A percentile compares a stretch with the other conserved stretches of the same genome.
Conservation (phyloP, 176 grass and related monocot species). For the Guadua angustifolia region DNA sequence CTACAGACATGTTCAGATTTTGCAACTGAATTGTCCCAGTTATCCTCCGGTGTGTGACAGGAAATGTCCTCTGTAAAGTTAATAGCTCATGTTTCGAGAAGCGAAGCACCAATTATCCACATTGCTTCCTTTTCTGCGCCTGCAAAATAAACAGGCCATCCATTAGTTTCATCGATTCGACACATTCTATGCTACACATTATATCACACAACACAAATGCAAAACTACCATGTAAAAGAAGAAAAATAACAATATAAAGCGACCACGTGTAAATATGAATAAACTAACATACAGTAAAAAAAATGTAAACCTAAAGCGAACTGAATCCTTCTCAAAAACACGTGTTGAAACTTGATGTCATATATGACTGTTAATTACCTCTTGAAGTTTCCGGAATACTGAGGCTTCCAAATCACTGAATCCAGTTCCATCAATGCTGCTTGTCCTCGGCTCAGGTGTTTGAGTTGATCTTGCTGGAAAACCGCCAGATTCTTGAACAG, state of each 20-base stretch:
- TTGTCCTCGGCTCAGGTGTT: slow-evolving; percentile 49
- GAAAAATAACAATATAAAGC: neutral
- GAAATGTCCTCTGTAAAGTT: neutral
- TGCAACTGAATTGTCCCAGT: neutral
- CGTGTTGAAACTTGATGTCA: neutral
- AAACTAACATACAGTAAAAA: neutral
- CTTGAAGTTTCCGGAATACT: slow-evolving; percentile 84
- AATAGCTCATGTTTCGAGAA: slow-evolving; percentile 6
- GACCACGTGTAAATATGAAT: neutral
- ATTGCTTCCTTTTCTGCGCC: slow-evolving; percentile 74
- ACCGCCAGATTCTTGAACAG: slow-evolving; percentile 57
- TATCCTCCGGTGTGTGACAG: neutral
- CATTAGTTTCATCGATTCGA: slow-evolving; percentile 22
- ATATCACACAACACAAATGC: slow-evolving; percentile 6
- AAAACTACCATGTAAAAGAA: neutral
- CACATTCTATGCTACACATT: neutral
- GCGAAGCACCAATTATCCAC: slow-evolving; percentile 44
- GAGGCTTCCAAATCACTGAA: slow-evolving; percentile 87
- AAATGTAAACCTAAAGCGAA: neutral
- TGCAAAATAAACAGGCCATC: slow-evolving; percentile 31
- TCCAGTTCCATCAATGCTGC: slow-evolving; percentile 70
- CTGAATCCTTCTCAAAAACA: neutral
- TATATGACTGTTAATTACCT: slow-evolving; percentile 52
- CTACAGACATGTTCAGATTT: neutral
- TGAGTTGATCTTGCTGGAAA: slow-evolving; percentile 49